Evolutionary conservation across 2,329 filamentous ascomycete species (phyloP).

Genomic region (Tolypocladium ophioglossoides): DNA sequence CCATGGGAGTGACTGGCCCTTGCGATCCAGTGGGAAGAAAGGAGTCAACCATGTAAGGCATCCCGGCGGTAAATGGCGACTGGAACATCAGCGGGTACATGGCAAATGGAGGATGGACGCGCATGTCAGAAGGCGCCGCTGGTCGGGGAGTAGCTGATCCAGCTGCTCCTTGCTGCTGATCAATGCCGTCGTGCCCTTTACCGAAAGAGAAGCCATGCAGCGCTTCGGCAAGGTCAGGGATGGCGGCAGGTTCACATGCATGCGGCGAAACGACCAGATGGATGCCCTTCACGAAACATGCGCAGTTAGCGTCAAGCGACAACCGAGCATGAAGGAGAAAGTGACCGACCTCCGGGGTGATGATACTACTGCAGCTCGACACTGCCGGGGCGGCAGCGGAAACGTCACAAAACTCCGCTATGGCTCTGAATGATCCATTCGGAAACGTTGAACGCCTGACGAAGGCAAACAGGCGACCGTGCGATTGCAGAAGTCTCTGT

Average conservation of each 20-base stretch:
- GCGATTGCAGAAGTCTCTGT: conserved; percentile 26
- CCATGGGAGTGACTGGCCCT: conserved; percentile 13
- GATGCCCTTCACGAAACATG: conserved; percentile 8
- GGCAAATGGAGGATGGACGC: conserved; percentile 13
- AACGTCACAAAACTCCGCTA: conserved; percentile 43
- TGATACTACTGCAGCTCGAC: conserved; percentile 18
- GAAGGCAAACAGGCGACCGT: conserved; percentile 44
- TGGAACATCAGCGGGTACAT: conserved; percentile 24
- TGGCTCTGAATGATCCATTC: conserved; percentile 32
- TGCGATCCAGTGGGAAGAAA: conserved; percentile 7
- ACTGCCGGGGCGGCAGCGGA: conserved; percentile 30
- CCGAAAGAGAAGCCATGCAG: conserved; percentile 11
- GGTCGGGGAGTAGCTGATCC: conserved; percentile 2
- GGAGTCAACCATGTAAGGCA: conserved; percentile 19
- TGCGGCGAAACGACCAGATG: conserved; percentile 13
- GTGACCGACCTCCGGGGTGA: conserved; percentile 14
- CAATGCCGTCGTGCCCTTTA: conserved; percentile 2
- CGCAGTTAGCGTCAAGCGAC: background rate
- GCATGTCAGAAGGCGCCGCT: conserved; percentile 6
- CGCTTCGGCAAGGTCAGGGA: conserved; percentile 4
- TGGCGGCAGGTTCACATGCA: conserved; percentile 1
- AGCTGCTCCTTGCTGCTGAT: conserved; percentile 4
- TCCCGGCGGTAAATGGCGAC: conserved; percentile 13
- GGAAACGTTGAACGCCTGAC: conserved; percentile 28
- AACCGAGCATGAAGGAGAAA: background rate